These are phyloP conservation scores for Prunus mira DNA, from an alignment of 306 rosid genomes.

Conservation along the genomic window DNA sequence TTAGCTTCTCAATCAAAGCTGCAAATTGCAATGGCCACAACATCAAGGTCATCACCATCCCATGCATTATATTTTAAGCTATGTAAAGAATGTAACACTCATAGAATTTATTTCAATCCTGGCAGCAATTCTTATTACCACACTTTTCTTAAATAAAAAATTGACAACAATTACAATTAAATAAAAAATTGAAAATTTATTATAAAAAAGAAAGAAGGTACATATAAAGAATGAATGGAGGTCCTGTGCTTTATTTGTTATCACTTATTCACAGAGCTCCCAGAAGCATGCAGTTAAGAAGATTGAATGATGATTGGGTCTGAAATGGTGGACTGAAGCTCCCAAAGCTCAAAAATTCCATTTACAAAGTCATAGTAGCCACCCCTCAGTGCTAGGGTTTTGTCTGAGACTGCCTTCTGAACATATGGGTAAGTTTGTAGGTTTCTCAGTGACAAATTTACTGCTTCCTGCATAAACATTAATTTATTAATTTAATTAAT, in stretches of 20 bases:
- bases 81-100: too few species aligned
- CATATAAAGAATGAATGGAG: background rate
- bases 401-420: constrained; percentile 18
- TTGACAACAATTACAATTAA: too few species aligned
- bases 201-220: too few species aligned
- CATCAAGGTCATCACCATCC: too few species aligned
- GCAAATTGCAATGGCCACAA: too few species aligned
- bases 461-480: constrained; percentile 46
- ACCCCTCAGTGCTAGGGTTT: constrained; percentile 30
- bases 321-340: constrained; percentile 19
- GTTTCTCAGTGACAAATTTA: constrained; percentile 52
- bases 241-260: background rate
- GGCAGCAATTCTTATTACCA: too few species aligned
- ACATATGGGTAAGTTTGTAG: constrained; percentile 52
- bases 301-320: constrained; percentile 14
- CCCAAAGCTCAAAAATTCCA: constrained; percentile 56
- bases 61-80: too few species aligned
- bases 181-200: too few species aligned
- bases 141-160: too few species aligned
- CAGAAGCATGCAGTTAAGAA: background rate
- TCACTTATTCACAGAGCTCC: background rate
- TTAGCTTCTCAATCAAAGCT: too few species aligned
- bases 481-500: too few species aligned
- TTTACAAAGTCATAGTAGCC: constrained; percentile 61
- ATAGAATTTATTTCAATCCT: too few species aligned